A percentile compares a stretch with the other conserved stretches of the same genome.
These are phyloP conservation scores for Kazachstania africana DNA, from an alignment of 805 yeast species.

Conservation along the genomic window DNA sequence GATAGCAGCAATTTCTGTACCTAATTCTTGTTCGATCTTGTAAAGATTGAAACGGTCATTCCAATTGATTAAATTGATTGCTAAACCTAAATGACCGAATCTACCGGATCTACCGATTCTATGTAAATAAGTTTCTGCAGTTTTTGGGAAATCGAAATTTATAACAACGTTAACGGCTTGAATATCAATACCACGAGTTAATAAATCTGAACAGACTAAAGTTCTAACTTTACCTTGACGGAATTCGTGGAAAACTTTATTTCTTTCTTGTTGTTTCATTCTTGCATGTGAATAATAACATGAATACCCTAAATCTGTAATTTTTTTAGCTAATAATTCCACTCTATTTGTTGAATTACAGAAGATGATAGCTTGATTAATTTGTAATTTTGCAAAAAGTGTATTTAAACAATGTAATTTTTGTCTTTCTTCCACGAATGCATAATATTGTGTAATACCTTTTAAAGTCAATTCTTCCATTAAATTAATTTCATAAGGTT, in stretches of 20 bases:
- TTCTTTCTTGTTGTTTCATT: constrained; percentile 96
- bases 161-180: constrained; percentile 98
- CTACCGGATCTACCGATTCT: constrained; percentile 99
- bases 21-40: constrained; percentile 92
- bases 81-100: constrained; percentile 96
- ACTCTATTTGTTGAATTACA: constrained; percentile 96
- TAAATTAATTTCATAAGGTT: constrained; percentile 89
- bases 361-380: constrained; percentile 92
- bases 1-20: constrained; percentile 93
- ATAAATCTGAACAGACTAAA: constrained; percentile 88
- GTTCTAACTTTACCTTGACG: constrained; percentile 97
- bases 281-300: constrained; percentile 95
- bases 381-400: constrained; percentile 82
- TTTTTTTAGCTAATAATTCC: constrained; percentile 87
- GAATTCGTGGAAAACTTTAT: constrained; percentile 96
- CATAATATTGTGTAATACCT: constrained; percentile 95
- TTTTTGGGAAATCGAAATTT: constrained; percentile 96
- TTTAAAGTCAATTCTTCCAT: constrained; percentile 95
- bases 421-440: constrained; percentile 95
- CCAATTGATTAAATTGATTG: constrained; percentile 94
- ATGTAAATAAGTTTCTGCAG: constrained; percentile 93
- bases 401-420: constrained; percentile 94
- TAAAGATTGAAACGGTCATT: constrained; percentile 87
- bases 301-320: constrained; percentile 91
- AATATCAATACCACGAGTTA: constrained; percentile 97